A percentile compares a stretch with the other conserved stretches of the same genome.
These are phyloP conservation scores for Corylus americana DNA, from an alignment of 306 rosid species.

Conservation along the genomic window DNA sequence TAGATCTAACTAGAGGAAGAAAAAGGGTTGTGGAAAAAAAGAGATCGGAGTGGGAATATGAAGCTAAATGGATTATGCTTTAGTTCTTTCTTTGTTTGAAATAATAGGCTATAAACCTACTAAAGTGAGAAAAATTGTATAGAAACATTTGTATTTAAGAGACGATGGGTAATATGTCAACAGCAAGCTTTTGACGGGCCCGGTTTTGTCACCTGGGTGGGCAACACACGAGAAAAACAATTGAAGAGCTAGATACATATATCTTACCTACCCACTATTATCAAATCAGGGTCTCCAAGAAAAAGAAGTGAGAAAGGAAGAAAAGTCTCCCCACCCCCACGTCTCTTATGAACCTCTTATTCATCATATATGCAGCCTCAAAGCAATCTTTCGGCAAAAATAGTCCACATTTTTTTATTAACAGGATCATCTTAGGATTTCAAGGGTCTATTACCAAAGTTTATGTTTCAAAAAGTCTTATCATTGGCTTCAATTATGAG, in stretches of 20 bases:
- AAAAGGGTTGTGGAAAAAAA: neutral
- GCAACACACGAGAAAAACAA: constrained; percentile 29
- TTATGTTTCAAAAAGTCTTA: neutral
- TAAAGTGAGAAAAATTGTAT: neutral
- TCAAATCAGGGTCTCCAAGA: neutral
- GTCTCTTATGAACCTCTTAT: neutral
- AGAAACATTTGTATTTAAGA: constrained; percentile 6
- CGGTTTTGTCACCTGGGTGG: constrained; percentile 34
- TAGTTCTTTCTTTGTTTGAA: constrained; percentile 9
- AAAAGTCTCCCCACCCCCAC: constrained; percentile 25
- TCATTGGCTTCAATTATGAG: neutral
- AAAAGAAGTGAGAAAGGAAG: constrained; percentile 19
- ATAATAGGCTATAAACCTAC: constrained; percentile 14
- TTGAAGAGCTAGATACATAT: constrained; percentile 23
- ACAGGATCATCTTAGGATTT: neutral
- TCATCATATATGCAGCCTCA: neutral
- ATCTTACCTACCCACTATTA: constrained; percentile 29
- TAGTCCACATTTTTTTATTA: constrained; percentile 4
- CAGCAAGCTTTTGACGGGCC: constrained; percentile 26
- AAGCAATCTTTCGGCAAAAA: constrained; percentile 8
- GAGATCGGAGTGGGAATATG: neutral
- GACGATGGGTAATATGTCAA: constrained; percentile 36
- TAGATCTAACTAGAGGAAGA: neutral
- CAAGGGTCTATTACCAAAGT: neutral
- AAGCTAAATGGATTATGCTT: constrained; percentile 3